Base-by-base conservation (phyloP, 768 basidiomycete species). In the Polyporus arcularius region DNA sequence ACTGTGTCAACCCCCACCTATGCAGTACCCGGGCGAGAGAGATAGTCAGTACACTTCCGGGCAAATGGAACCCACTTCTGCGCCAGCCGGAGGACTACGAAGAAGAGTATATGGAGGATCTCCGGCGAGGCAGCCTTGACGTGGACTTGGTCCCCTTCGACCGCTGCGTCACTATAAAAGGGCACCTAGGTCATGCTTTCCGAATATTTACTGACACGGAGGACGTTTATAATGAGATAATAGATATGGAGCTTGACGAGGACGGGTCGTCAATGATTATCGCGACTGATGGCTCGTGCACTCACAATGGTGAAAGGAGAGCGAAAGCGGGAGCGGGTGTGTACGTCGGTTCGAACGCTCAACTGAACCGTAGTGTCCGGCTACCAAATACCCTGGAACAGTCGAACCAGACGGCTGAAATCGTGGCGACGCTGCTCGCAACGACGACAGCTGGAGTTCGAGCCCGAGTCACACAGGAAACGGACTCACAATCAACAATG, bases 21-120 rank as follows among this genome's bases (percentile, higher is more conserved):
- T 58, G 57, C 31, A 4, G 4, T 14, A 12, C 2, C 7, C 31
- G 30, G 26, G 57, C 57, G 16, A 38, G 32, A 11, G 16, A 11
- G 3, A 12, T 58, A 5, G 1, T 58, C 31, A 41, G 42, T 10
- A 2, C 18, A 5, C 41, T 58, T 0, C 57, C 57, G 2, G n/a
- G 10, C 4, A 43, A 45, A n/a, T 58, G 57, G 57, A 42, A 58
- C 50, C 57, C 57, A 2, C 31, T 40, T 12, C 11, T 9, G 5
- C 41, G 15, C 9, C 49, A 52, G 2, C 57, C 57, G 7, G 57
- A 52, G 11, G 57, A 58, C 42, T 38, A 50, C 30, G 57, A 58
- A 31, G 31, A 58, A 1, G 8, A 41, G 12, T 14, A 38, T 16
- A 2, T 8, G 4, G 39, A 47, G n/a, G 6, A 9, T 18, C 21